phyloP scores from a whole-genome alignment of 768 basidiomycete species.

The Mycena epipterygia region DNA sequence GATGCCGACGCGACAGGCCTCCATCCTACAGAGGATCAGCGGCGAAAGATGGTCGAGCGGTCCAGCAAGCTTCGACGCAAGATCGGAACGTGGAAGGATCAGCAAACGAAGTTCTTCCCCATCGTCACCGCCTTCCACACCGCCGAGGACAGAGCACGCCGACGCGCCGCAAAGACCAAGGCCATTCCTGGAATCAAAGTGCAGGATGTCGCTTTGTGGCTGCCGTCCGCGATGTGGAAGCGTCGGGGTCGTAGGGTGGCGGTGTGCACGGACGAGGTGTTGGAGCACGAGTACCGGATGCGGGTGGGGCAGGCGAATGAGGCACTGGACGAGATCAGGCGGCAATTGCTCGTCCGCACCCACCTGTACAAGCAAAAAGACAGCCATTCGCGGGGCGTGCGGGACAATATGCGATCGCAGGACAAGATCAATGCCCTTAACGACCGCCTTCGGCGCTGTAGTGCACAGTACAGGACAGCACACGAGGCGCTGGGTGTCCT shows the following conservation, averaged over 20 bases:
- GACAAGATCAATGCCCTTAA: conserved; percentile 34
- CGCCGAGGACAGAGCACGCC: neutral
- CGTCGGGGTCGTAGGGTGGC: conserved; percentile 13
- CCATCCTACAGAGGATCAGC: conserved; percentile 38
- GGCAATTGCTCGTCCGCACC: conserved; percentile 39
- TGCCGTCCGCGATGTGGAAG: conserved; percentile 37
- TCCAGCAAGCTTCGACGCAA: conserved; percentile 16
- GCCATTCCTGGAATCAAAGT: neutral
- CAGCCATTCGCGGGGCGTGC: conserved; percentile 38
- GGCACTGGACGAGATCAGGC: conserved; percentile 33
- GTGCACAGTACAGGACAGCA: conserved; percentile 36
- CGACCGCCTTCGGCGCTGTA: conserved; percentile 31
- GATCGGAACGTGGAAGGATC: neutral
- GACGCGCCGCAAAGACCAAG: neutral
- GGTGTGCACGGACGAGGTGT: no score
- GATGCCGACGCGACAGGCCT: neutral
- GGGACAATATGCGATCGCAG: conserved; percentile 40
- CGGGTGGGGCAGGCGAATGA: conserved; percentile 42
- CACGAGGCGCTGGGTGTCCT: conserved; percentile 33
- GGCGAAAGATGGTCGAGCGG: conserved; percentile 29
- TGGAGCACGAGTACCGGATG: conserved; percentile 36
- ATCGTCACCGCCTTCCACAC: neutral
- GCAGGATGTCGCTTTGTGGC: conserved; percentile 30
- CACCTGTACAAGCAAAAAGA: conserved; percentile 41
- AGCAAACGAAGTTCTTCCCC: conserved; percentile 8